Evolutionary conservation across 148 eudicot genomes (phyloP), one percentile per base, ranked within the genome.

Genomic region (Oxyria digyna): DNA sequence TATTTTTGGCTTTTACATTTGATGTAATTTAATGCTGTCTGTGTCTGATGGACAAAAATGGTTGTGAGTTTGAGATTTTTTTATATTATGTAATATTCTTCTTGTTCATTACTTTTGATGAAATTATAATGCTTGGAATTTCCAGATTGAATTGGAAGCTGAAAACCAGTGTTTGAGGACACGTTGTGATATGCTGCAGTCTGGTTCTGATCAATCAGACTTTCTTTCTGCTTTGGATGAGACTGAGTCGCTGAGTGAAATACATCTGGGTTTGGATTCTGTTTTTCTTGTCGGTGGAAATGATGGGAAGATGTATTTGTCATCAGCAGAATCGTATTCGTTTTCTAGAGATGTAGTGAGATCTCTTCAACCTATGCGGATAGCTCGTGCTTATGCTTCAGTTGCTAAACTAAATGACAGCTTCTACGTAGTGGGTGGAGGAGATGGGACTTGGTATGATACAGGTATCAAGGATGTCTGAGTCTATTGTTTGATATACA

Each of bases 381-480:
- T 77, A 76, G 32, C 69, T 6, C 80, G 85, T 35, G 68, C 84
- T 69, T 74, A 78, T 73, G 68, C 85, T 31, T 78, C 97, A 13
- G 76, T 81, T 37, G 84, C 85, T 62, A 81, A 69, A 69, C 71
- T 76, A 23, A 71, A 83, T 63, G 84, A 67, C 73, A 78, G 73
- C 62, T 69, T 88, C 31, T 88, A 75, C 67, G 66, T 86, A 65
- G 59, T 91, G 75, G 95, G 91, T 42, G 95, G 97, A 71, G 68
- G 45, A 26, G 72, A 73, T 76, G 80, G 75, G 72, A 49, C 63
- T 20, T 90, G 95, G 86, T 77, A 66, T 75, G 78, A 88, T 69
- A 84, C 87, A 80, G 95, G 95, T 88, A 80, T 50, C 64, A 57
- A 57, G 64, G 41, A 35, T 32, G 38, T 14, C 23, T 29, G 21